These are phyloP conservation scores for Russula brevipes DNA, from an alignment of 768 basidiomycete genomes.

Conservation along the genomic window DNA sequence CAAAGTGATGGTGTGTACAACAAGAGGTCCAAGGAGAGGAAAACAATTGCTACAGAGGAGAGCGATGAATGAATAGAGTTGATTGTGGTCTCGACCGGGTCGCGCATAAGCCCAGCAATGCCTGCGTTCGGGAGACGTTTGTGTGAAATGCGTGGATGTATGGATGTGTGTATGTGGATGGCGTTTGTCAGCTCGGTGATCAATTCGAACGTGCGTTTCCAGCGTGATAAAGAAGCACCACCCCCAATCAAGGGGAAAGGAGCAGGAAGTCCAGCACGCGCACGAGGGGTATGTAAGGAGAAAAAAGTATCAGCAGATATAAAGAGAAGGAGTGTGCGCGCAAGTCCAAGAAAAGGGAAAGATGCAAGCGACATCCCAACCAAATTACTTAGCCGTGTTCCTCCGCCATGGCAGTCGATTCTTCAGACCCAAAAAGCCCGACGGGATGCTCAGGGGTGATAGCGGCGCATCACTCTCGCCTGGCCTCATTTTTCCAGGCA, in stretches of 20 bases:
- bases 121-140: constrained; percentile 9
- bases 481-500: neutral
- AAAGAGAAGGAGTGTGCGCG: neutral
- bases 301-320: neutral
- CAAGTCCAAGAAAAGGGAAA: neutral
- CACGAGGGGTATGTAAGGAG: neutral
- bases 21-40: neutral
- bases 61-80: neutral
- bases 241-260: constrained; percentile 5
- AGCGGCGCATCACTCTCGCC: neutral
- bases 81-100: constrained; percentile 15
- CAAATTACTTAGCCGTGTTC: constrained; percentile 14
- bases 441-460: neutral
- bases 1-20: neutral
- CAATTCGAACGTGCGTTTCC: neutral
- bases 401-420: constrained; percentile 16
- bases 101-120: constrained; percentile 1
- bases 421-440: constrained; percentile 12
- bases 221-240: constrained; percentile 4
- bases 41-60: constrained; percentile 1
- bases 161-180: neutral
- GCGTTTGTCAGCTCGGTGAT: neutral
- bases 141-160: neutral
- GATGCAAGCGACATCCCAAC: neutral
- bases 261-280: constrained; percentile 6